A percentile compares a stretch with the other conserved stretches of the same genome.
Conservation (phyloP, 176 grass and related monocot species). For the Olyra latifolia region DNA sequence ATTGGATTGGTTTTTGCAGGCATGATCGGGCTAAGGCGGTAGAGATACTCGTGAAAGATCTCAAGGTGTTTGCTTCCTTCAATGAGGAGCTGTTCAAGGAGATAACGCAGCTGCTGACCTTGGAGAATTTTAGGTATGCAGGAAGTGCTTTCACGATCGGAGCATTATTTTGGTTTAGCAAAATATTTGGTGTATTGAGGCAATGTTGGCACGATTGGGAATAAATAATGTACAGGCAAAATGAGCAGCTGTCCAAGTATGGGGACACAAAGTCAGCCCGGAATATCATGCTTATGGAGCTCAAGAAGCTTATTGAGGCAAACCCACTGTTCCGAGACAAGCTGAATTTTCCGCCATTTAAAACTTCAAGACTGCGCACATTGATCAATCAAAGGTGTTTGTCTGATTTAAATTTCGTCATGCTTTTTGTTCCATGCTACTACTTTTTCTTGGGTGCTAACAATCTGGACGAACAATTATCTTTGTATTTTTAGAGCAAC, state of each 20-base stretch:
- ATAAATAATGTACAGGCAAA: slow-evolving; percentile 71
- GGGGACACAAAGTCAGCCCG: slow-evolving; percentile 99
- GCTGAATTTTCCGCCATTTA: slow-evolving; percentile 93
- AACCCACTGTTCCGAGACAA: slow-evolving; percentile 98
- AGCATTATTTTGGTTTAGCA: slow-evolving; percentile 23
- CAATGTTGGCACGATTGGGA: neutral
- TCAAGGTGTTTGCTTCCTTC: slow-evolving; percentile 99
- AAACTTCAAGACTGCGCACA: slow-evolving; percentile 89
- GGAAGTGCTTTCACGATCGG: neutral
- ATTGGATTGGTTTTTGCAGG: slow-evolving; percentile 43
- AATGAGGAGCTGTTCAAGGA: slow-evolving; percentile 99
- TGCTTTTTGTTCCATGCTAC: neutral
- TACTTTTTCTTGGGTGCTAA: neutral
- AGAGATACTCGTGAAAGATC: slow-evolving; percentile 98
- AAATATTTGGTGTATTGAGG: slow-evolving; percentile 17
- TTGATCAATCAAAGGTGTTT: slow-evolving; percentile 97
- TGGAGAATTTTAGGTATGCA: slow-evolving; percentile 92
- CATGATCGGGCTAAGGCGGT: slow-evolving; percentile 97
- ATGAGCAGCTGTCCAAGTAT: slow-evolving; percentile 98
- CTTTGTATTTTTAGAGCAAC: neutral
- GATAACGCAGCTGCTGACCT: slow-evolving; percentile 94
- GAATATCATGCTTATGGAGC: slow-evolving; percentile 98
- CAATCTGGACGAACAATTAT: neutral
- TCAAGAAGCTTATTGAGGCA: slow-evolving; percentile 96
- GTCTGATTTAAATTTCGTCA: slow-evolving; percentile 26